A percentile compares a stretch with the other conserved stretches of the same genome.
phyloP scores from a whole-genome alignment of 140 eudicot genomes.

The Senecio squalidus region DNA sequence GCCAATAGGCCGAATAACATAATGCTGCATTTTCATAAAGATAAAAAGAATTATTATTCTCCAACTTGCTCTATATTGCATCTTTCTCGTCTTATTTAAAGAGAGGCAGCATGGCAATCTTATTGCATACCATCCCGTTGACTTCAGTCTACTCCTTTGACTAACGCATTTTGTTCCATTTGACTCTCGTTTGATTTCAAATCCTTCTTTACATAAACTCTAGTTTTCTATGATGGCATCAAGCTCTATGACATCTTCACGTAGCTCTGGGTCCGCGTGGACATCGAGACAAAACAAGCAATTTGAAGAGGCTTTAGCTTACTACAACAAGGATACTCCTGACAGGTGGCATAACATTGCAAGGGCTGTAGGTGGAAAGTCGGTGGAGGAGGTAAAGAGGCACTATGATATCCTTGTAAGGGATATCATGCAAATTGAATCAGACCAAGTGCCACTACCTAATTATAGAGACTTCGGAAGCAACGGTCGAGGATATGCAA shows the following conservation, averaged over 20 bases:
- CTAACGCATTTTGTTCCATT: constrained; percentile 17
- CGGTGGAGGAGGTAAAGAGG: constrained; percentile 81
- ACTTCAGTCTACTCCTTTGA: constrained; percentile 43
- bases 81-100: constrained; percentile 37
- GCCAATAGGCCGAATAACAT: constrained; percentile 35
- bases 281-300: constrained; percentile 81
- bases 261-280: constrained; percentile 61
- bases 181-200: constrained; percentile 15
- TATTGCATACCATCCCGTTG: constrained; percentile 41
- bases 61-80: constrained; percentile 46
- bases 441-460: constrained; percentile 76
- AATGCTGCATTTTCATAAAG: constrained; percentile 19
- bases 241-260: constrained; percentile 56
- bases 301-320: constrained; percentile 84
- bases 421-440: constrained; percentile 74
- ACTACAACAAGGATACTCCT: constrained; percentile 67
- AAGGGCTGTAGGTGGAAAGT: constrained; percentile 65
- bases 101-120: constrained; percentile 37
- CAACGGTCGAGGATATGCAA: constrained; percentile 44
- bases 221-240: constrained; percentile 49
- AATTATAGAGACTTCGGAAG: constrained; percentile 42
- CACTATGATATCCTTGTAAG: constrained; percentile 68
- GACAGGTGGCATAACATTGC: constrained; percentile 90
- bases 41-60: constrained; percentile 31
- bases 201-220: not conserved